These are phyloP conservation scores for Phytophthora aleatoria DNA, from an alignment of 352 stramenopile species.

Conservation along the genomic window DNA sequence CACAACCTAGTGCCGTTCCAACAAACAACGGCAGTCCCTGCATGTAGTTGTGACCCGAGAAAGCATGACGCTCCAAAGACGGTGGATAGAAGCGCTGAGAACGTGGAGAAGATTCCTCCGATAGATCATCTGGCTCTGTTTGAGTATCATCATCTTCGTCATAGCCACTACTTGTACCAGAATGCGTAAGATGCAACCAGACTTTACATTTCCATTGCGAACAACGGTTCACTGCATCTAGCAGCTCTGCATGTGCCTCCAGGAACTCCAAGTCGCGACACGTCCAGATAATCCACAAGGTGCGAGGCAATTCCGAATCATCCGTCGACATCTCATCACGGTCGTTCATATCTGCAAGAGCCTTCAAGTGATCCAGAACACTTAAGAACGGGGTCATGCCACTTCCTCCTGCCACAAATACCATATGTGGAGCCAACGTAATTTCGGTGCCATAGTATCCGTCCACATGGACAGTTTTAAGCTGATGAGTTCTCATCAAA, in stretches of 20 bases:
- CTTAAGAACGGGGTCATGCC: conserved; percentile 80
- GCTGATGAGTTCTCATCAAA: conserved; percentile 45
- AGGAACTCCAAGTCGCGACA: conserved; percentile 55
- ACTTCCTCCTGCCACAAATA: conserved; percentile 71
- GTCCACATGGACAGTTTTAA: conserved; percentile 60
- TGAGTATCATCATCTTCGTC: conserved; percentile 38
- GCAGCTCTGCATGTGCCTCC: conserved; percentile 45
- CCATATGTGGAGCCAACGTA: conserved; percentile 53
- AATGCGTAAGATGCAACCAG: conserved; percentile 51
- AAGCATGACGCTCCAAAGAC: conserved; percentile 35
- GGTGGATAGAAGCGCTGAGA: conserved; percentile 46
- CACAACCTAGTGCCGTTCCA: conserved; percentile 35
- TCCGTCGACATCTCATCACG: conserved; percentile 17
- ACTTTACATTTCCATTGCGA: conserved; percentile 53
- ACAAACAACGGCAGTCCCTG: conserved; percentile 40
- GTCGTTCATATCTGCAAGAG: conserved; percentile 31
- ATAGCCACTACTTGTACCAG: conserved; percentile 15
- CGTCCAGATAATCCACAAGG: conserved; percentile 60
- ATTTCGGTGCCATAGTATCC: conserved; percentile 75
- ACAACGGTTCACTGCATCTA: conserved; percentile 47
- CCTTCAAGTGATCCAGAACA: conserved; percentile 56
- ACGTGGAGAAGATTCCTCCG: conserved; percentile 33
- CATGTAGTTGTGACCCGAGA: conserved; percentile 40
- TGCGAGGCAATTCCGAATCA: conserved; percentile 38
- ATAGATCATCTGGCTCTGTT: conserved; percentile 41